Base-by-base conservation (phyloP, 2,329 filamentous ascomycete genomes). In the Nothomitra cinnamomea region DNA sequence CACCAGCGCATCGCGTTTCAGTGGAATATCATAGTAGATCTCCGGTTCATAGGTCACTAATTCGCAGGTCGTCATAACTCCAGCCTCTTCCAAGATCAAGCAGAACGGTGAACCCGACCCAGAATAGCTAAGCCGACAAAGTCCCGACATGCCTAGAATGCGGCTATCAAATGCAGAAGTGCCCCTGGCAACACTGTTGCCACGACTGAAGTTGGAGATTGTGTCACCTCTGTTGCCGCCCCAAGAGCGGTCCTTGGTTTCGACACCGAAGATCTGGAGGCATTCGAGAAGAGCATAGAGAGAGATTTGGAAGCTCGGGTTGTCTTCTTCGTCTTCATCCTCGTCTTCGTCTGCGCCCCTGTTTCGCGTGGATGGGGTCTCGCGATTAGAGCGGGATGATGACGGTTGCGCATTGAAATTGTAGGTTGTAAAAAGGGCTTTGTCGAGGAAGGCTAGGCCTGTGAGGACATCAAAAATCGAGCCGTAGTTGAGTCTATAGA, bases 261-360 rank as follows among this genome's bases (percentile, higher is more conserved):
- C 74, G 47, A 89, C 78, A 51, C 87, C 87, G 62, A 98, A 94
- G 51, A 98, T 96, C 63, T 95, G 90, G 6, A 98, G 75, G 0
- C 90, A 94, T 69, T 96, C 92, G 53, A 98, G 78, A 2, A 98
- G 77, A 17, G 90, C 86, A 3, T 83, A 76, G 7, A 98, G 77
- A 1, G 88, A 92, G 58, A 96, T 83, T 64, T 94, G 83, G 64
- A 98, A 98, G 52, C 77, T 78, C 6, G 86, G 82, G 28, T 78
- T 74, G 2, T 72, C 64, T 17, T 73, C 66, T 42, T 67, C 64
- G 21, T 70, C 66, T 25, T 65, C 61, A 48, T 64, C 63, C 28
- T 56, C 55, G 12, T 57, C 56, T 41, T 55, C 54, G 38, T 59
- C 62, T 47, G 53, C 57, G 50, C 58, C 60, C 60, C 43, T 65